These are phyloP conservation scores for Pholiota conissans DNA, from an alignment of 768 basidiomycete genomes.

Conservation along the genomic window DNA sequence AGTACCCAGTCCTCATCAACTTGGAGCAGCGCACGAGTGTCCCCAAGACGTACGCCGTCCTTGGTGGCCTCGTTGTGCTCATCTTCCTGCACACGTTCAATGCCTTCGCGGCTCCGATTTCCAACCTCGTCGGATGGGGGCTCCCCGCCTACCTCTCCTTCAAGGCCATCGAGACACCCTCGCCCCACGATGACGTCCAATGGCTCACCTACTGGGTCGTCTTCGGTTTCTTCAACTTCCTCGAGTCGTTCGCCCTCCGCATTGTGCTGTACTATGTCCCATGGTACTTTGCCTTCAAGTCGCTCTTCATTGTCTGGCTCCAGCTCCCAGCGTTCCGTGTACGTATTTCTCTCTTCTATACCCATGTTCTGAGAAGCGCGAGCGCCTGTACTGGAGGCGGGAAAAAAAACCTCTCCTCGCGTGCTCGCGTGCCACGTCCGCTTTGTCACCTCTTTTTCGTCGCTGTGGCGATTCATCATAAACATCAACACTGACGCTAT, in stretches of 20 bases:
- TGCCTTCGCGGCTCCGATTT: conserved; percentile 87
- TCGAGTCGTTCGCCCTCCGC: conserved; percentile 83
- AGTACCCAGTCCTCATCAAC: conserved; percentile 82
- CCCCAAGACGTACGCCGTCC: conserved; percentile 88
- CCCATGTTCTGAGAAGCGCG: conserved; percentile 1
- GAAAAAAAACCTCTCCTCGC: conserved; percentile 8
- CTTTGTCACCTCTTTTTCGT: conserved; percentile 11
- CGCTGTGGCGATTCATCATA: conserved; percentile 15
- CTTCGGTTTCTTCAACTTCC: conserved; percentile 91
- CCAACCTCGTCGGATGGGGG: conserved; percentile 93
- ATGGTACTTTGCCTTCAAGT: conserved; percentile 96
- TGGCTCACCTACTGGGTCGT: conserved; percentile 99
- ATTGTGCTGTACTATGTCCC: conserved; percentile 89
- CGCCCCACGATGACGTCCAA: conserved; percentile 83
- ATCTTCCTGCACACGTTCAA: conserved; percentile 82
- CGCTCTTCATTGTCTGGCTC: conserved; percentile 87
- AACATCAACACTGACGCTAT: conserved; percentile 12
- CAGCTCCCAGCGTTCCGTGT: conserved; percentile 85
- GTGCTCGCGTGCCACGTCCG: conserved; percentile 24
- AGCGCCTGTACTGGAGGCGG: not conserved
- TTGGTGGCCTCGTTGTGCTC: conserved; percentile 69
- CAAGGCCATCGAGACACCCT: conserved; percentile 89
- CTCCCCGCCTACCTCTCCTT: conserved; percentile 95
- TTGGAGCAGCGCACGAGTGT: conserved; percentile 90
- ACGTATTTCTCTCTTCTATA: conserved; percentile 34